A percentile compares a stretch with the other conserved stretches of the same genome.
These are phyloP conservation scores for Exobasidium rhododendri DNA, from an alignment of 1,284 basidiomycete species.

Conservation along the genomic window DNA sequence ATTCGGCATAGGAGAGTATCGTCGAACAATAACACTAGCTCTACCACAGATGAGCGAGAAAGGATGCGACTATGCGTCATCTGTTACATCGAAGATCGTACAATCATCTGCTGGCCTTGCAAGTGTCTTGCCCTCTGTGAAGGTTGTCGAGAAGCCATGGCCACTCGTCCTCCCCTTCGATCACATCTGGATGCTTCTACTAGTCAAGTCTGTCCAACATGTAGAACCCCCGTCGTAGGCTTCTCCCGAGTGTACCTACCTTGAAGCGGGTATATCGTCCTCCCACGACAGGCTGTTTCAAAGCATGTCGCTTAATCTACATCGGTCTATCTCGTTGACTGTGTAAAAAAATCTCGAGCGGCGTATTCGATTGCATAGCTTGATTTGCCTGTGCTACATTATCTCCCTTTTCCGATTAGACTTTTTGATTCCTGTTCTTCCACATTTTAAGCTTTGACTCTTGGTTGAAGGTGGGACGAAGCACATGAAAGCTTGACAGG, in stretches of 20 bases:
- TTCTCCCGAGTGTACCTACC: conserved; percentile 10
- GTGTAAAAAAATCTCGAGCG: too few relatives aligned
- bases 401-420: too few relatives aligned
- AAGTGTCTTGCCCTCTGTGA: conserved; percentile 52
- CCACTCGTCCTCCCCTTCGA: conserved; percentile 25
- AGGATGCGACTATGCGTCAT: conserved; percentile 30
- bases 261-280: neutral
- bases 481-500: too few relatives aligned
- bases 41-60: conserved; percentile 16
- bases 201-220: conserved; percentile 10
- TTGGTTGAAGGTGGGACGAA: too few relatives aligned
- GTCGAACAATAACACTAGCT: neutral
- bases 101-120: conserved; percentile 51
- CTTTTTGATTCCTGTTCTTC: too few relatives aligned
- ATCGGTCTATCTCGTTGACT: too few relatives aligned
- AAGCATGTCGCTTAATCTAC: neutral
- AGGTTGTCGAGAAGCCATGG: conserved; percentile 43
- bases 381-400: too few relatives aligned
- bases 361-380: too few relatives aligned
- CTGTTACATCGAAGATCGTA: conserved; percentile 31
- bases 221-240: conserved; percentile 10
- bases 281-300: too few relatives aligned
- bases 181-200: neutral
- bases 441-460: too few relatives aligned
- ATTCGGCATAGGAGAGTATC: conserved; percentile 5